A percentile compares a stretch with the other conserved stretches of the same genome.
Conservation (phyloP, 1,284 basidiomycete species). For the Papiliotrema laurentii region DNA sequence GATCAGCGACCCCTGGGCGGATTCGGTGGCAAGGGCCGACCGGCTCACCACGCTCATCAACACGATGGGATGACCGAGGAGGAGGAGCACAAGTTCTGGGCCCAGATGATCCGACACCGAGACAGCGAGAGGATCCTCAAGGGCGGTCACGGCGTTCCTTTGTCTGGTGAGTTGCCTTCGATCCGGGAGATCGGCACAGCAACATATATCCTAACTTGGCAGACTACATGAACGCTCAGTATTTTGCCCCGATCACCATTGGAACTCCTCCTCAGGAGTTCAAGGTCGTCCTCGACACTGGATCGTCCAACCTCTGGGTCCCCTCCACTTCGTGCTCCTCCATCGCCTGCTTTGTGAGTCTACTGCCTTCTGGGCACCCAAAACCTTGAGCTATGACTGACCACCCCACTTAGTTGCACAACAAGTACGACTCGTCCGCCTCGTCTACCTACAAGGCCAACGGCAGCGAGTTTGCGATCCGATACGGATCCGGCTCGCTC, state of each 20-base stretch:
- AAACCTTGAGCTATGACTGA: neutral
- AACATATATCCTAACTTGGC: conserved; percentile 7
- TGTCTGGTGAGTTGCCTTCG: conserved; percentile 65
- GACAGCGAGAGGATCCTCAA: conserved; percentile 54
- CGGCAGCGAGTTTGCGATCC: conserved; percentile 85
- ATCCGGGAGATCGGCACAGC: neutral
- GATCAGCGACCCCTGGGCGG: conserved; percentile 67
- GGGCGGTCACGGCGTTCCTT: conserved; percentile 81
- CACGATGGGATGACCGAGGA: conserved; percentile 43
- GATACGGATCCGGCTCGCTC: conserved; percentile 95
- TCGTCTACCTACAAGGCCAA: conserved; percentile 91
- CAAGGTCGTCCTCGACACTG: conserved; percentile 57
- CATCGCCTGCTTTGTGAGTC: conserved; percentile 83
- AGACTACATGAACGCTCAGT: conserved; percentile 99
- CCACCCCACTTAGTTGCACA: conserved; percentile 61
- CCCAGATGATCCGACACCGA: conserved; percentile 54
- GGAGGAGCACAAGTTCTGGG: conserved; percentile 71
- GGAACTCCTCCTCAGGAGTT: conserved; percentile 56
- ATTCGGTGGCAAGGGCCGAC: conserved; percentile 66
- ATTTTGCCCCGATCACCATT: conserved; percentile 82
- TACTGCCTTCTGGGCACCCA: neutral
- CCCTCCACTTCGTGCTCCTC: conserved; percentile 84
- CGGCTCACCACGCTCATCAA: conserved; percentile 50
- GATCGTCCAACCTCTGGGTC: conserved; percentile 56
- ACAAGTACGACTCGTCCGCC: conserved; percentile 80